Percentiles rank a stretch among this genome's conserved stretches.
These are phyloP conservation scores for Boletellus dicymbophilus DNA, from an alignment of 1,284 basidiomycete genomes.

Conservation along the genomic window DNA sequence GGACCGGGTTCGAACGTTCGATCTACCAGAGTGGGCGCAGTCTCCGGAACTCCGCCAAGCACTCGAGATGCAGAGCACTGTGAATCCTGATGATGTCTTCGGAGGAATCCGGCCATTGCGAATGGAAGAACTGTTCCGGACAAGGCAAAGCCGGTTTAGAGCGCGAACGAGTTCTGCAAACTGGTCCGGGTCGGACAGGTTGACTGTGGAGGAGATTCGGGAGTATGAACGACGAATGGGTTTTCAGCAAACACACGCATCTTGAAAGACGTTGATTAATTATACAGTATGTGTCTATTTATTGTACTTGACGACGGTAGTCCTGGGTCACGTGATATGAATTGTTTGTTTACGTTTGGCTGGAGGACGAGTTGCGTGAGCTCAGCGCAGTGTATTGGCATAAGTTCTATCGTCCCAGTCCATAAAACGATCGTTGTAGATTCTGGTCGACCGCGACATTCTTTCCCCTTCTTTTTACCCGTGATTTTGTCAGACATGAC, in stretches of 20 bases:
- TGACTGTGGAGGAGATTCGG: slow-evolving; percentile 81
- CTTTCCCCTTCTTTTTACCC: slow-evolving; percentile 30
- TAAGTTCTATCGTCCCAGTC: slow-evolving; percentile 26
- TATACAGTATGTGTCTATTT: slow-evolving; percentile 15
- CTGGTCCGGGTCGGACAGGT: slow-evolving; percentile 84
- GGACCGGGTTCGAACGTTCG: slow-evolving; percentile 66
- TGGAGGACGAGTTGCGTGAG: slow-evolving; percentile 9
- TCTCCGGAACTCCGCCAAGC: slow-evolving; percentile 82
- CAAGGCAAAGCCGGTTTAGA: slow-evolving; percentile 76
- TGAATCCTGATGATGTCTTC: slow-evolving; percentile 93
- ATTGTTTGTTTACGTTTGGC: slow-evolving; percentile 32
- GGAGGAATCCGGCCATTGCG: slow-evolving; percentile 80
- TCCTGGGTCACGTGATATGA: slow-evolving; percentile 25
- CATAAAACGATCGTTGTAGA: slow-evolving; percentile 36
- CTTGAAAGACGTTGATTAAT: slow-evolving; percentile 13
- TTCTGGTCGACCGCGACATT: slow-evolving; percentile 45
- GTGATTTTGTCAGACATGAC: slow-evolving; percentile 40
- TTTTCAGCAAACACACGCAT: slow-evolving; percentile 47
- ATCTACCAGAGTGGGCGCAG: slow-evolving; percentile 87
- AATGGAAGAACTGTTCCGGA: slow-evolving; percentile 87
- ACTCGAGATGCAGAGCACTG: slow-evolving; percentile 75
- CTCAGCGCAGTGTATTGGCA: slow-evolving; percentile 25
- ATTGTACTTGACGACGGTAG: neutral
- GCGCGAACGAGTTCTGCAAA: slow-evolving; percentile 91
- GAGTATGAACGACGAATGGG: slow-evolving; percentile 93